Percentiles rank a stretch among this genome's conserved stretches.
Evolutionary conservation across 1,284 basidiomycete species (phyloP).

Genomic region (Ceratobasidium sp.): DNA sequence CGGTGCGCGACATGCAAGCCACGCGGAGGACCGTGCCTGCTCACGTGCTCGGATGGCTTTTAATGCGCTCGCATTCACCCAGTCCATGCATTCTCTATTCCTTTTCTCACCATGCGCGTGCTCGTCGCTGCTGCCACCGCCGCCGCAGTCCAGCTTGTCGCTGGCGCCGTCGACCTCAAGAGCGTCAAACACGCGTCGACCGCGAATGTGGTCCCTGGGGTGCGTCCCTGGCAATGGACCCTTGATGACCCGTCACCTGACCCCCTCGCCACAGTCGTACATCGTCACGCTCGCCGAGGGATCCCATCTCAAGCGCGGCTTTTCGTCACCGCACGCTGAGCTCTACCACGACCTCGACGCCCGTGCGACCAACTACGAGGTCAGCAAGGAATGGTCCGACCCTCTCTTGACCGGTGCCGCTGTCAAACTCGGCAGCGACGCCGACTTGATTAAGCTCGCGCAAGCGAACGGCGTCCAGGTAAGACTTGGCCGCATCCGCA

Average conservation of each 20-base stretch:
- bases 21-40: background rate
- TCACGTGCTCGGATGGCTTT: background rate
- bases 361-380: background rate
- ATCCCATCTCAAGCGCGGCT: constrained; percentile 25
- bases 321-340: constrained; percentile 20
- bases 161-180: constrained; percentile 30
- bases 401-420: constrained; percentile 18
- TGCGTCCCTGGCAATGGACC: background rate
- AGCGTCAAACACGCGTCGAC: constrained; percentile 20
- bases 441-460: constrained; percentile 25
- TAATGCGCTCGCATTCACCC: background rate
- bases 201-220: background rate
- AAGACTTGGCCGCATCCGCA: background rate
- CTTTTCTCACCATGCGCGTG: constrained; percentile 6
- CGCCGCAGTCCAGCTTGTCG: constrained; percentile 9
- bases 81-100: background rate
- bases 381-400: background rate
- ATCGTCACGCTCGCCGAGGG: constrained; percentile 14
- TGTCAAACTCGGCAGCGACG: constrained; percentile 27
- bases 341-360: constrained; percentile 13
- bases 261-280: background rate
- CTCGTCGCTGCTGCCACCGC: constrained; percentile 10
- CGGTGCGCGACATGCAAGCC: background rate
- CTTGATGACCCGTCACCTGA: background rate
- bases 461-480: constrained; percentile 25